phyloP scores from a whole-genome alignment of 805 yeast species.

The Cyberlindnera mycetangii region DNA sequence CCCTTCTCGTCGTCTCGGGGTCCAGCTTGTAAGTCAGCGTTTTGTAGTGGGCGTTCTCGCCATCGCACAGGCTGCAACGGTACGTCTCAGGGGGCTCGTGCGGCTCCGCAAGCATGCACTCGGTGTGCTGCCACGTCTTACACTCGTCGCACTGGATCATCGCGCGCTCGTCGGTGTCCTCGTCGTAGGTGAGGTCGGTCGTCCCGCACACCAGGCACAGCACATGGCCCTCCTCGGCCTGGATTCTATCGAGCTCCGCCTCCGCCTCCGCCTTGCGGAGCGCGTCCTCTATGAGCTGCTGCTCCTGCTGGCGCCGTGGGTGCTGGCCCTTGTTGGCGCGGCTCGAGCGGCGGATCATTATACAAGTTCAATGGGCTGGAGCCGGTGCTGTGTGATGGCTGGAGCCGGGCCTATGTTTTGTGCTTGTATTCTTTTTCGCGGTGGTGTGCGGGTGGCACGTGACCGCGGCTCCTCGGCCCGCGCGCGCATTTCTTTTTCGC shows the following conservation, averaged over 20 bases:
- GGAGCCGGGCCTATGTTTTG: too few relatives aligned
- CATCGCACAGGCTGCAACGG: slow-evolving; percentile 53
- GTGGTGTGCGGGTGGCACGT: too few relatives aligned
- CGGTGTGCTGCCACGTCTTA: slow-evolving; percentile 69
- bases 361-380: too few relatives aligned
- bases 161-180: slow-evolving; percentile 46
- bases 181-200: slow-evolving; percentile 54
- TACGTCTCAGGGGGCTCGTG: slow-evolving; percentile 45
- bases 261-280: slow-evolving; percentile 14
- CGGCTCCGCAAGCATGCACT: slow-evolving; percentile 50
- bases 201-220: slow-evolving; percentile 64
- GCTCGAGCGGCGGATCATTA: slow-evolving; percentile 38
- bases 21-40: slow-evolving; percentile 32
- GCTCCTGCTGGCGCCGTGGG: slow-evolving; percentile 27
- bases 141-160: slow-evolving; percentile 70
- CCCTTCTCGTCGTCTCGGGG: slow-evolving; percentile 22
- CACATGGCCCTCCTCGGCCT: slow-evolving; percentile 35
- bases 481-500: too few relatives aligned
- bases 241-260: slow-evolving; percentile 17
- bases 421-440: too few relatives aligned
- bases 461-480: too few relatives aligned
- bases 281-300: slow-evolving; percentile 30
- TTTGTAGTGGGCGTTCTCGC: slow-evolving; percentile 31
- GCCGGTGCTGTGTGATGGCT: too few relatives aligned
- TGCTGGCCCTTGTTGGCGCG: slow-evolving; percentile 43